Percentiles rank a stretch among this genome's conserved stretches.
Evolutionary conservation across 306 rosid species (phyloP).

Genomic region (apple (Malus domestica)): ASM211411v1 NC_041803.1:11990001-11990500

Average conservation of each 20-base stretch:
- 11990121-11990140: constrained; percentile 62
- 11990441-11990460: too few relatives aligned
- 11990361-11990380: not conserved
- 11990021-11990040: constrained; percentile 37
- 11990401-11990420: not conserved
- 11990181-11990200: constrained; percentile 68
- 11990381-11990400: not conserved
- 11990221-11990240: constrained; percentile 81
- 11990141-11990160: constrained; percentile 39
- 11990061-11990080: constrained; percentile 52
- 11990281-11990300: not conserved
- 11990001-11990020: constrained; percentile 25
- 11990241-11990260: constrained; percentile 27
- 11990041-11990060: not conserved
- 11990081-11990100: constrained; percentile 60
- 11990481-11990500: too few relatives aligned
- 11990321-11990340: constrained; percentile 1
- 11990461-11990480: too few relatives aligned
- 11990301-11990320: not conserved
- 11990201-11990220: constrained; percentile 72
- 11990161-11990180: constrained; percentile 68
- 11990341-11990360: not conserved
- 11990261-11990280: not conserved
- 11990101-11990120: constrained; percentile 59
- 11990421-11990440: not conserved